Base-by-base conservation (phyloP, 148 eudicot genomes). In the Rhododendron vialii region DNA sequence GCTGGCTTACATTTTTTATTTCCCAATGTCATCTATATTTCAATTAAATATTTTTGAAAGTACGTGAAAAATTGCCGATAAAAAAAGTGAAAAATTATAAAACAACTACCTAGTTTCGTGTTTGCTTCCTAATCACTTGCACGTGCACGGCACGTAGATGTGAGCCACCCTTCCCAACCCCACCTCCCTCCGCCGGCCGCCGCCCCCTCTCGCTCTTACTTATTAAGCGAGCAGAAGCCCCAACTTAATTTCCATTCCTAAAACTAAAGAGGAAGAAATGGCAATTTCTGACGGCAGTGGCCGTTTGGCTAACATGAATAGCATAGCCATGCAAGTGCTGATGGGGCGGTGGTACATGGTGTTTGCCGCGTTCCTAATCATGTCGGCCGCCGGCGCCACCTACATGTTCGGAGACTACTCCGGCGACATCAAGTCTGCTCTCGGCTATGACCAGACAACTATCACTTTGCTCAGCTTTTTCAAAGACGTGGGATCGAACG, bases 301-400 rank as follows among this genome's bases (percentile, higher is more conserved):
- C 13, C 50, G 81, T 71, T 26, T 26, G 3, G 65, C 63, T 38
- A 67, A 26, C 33, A 15, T 6, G 63, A 67, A 67, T 9, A 26
- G 74, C 33, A 26, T 67, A 1, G 74, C 74, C 74, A 3, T 67
- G 28, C 74, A 67, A 67, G 82, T 89, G 81, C n/a, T 89, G 48
- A 80, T 43, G 22, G 88, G 91, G 13, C 84, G 86, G 78, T 89
- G 91, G 91, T 89, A 87, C 86, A 89, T 89, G 91, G 86, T 89
- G 67, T 87, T 89, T 26, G 91, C 85, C 76, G 78, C 91, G 47
- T 85, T 88, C 41, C 82, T 89, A 15, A 87, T 89, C 84, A 85
- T 89, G 89, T 28, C 88, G 2, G 91, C 87, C 0, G 89, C 89
- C 14, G 91, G 91, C 1, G 91, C 91, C 45, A 89, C 91, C 78